A percentile compares a stretch with the other conserved stretches of the same genome.
Conservation (phyloP, 1,139 yeast genomes). For the Candida buenavistaensis region DNA sequence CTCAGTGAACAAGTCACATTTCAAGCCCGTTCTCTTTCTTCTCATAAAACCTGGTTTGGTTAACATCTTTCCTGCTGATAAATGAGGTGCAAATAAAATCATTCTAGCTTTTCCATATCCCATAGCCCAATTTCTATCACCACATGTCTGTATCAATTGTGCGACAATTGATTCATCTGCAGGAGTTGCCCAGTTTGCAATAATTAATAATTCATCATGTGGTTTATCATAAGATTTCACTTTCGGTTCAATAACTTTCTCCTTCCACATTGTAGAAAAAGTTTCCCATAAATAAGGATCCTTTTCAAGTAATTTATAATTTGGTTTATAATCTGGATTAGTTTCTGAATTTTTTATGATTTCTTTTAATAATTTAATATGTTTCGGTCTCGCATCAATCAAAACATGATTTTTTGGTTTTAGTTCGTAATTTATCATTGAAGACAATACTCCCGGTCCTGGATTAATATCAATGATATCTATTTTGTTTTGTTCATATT, state of each 20-base stretch:
- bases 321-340: slow-evolving; percentile 27
- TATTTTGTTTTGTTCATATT: slow-evolving; percentile 44
- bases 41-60: slow-evolving; percentile 46
- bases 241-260: slow-evolving; percentile 36
- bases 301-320: slow-evolving; percentile 28
- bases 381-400: slow-evolving; percentile 52
- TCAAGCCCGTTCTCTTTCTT: slow-evolving; percentile 60
- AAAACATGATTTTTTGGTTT: slow-evolving; percentile 62
- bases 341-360: slow-evolving; percentile 24
- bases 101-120: slow-evolving; percentile 71
- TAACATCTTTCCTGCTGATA: slow-evolving; percentile 61
- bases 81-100: slow-evolving; percentile 61
- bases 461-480: slow-evolving; percentile 70
- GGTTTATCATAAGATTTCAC: slow-evolving; percentile 43
- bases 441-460: slow-evolving; percentile 53
- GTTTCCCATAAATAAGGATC: slow-evolving; percentile 73
- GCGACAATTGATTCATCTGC: slow-evolving; percentile 68
- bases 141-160: slow-evolving; percentile 74
- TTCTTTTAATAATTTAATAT: slow-evolving; percentile 31
- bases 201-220: slow-evolving; percentile 61
- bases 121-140: slow-evolving; percentile 73
- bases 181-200: slow-evolving; percentile 60
- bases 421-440: slow-evolving; percentile 54
- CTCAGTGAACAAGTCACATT: slow-evolving; percentile 60
- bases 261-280: slow-evolving; percentile 45